These are phyloP conservation scores for Pseudoscleropodium purum DNA, from an alignment of 225 moss, liverwort and hornwort genomes.

Conservation along the genomic window DNA sequence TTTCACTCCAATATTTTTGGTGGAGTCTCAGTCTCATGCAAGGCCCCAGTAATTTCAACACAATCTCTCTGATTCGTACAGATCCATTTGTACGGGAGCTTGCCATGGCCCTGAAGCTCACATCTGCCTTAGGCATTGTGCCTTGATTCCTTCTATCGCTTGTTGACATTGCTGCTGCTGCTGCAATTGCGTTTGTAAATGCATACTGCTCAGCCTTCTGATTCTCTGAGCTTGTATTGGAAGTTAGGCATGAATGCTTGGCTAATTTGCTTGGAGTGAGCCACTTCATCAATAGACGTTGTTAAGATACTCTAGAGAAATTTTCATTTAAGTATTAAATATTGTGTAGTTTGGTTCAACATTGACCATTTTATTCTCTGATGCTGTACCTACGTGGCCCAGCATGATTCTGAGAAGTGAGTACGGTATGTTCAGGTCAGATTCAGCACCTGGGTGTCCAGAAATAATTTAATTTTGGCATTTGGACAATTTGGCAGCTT, in stretches of 20 bases:
- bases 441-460: too few species aligned
- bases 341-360: not conserved
- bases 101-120: not conserved
- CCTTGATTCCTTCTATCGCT: not conserved
- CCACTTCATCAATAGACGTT: not conserved
- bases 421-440: too few species aligned
- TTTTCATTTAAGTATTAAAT: not conserved
- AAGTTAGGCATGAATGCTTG: not conserved
- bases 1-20: not conserved
- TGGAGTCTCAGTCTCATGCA: not conserved
- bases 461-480: too few species aligned
- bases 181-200: not conserved
- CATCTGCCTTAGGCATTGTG: not conserved
- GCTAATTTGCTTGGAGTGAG: not conserved
- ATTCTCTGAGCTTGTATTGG: not conserved
- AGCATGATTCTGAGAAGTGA: not conserved
- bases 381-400: not conserved
- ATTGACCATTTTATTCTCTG: not conserved
- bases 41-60: not conserved
- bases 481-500: too few species aligned
- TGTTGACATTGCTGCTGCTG: not conserved
- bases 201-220: not conserved
- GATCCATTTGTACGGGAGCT: not conserved
- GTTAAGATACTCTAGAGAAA: not conserved
- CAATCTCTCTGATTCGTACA: not conserved